A percentile compares a stretch with the other conserved stretches of the same genome.
These are phyloP conservation scores for Penicillium pancosmium DNA, from an alignment of 495 filamentous ascomycete genomes.

Conservation along the genomic window DNA sequence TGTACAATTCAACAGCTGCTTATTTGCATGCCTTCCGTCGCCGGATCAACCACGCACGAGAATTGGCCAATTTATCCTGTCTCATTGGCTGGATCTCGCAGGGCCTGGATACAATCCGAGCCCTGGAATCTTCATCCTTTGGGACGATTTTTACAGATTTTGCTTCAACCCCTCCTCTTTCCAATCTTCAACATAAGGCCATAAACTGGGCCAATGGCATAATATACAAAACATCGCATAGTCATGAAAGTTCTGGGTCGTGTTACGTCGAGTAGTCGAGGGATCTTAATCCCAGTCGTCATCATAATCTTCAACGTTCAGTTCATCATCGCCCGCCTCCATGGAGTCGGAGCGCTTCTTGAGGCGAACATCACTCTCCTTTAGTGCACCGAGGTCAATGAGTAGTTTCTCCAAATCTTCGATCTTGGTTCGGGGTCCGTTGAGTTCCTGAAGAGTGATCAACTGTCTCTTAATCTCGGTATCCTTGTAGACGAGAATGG, in stretches of 20 bases:
- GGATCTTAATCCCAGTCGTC: constrained; percentile 76
- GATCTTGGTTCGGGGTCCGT: constrained; percentile 68
- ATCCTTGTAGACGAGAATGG: constrained; percentile 88
- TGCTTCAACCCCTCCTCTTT: constrained; percentile 9
- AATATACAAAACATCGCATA: constrained; percentile 25
- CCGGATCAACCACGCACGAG: constrained; percentile 11
- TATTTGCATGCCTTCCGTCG: constrained; percentile 6
- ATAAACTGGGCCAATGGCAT: constrained; percentile 16
- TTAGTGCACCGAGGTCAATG: constrained; percentile 78
- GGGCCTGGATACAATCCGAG: not conserved
- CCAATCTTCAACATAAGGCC: constrained; percentile 2
- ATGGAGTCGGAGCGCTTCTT: constrained; percentile 61
- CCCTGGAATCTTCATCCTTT: not conserved
- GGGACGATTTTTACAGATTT: constrained; percentile 6
- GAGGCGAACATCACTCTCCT: constrained; percentile 75
- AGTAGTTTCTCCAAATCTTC: constrained; percentile 73
- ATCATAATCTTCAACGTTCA: constrained; percentile 62
- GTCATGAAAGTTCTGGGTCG: constrained; percentile 18
- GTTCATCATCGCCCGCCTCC: constrained; percentile 51
- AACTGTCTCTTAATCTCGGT: constrained; percentile 89
- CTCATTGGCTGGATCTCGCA: not conserved
- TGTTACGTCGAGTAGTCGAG: constrained; percentile 9
- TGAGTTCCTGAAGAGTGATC: constrained; percentile 79
- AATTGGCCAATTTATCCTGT: not conserved
- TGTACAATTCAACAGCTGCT: not conserved